These are phyloP conservation scores for Yamadazyma sp. DNA, from an alignment of 805 yeast genomes.

Conservation along the genomic window DNA sequence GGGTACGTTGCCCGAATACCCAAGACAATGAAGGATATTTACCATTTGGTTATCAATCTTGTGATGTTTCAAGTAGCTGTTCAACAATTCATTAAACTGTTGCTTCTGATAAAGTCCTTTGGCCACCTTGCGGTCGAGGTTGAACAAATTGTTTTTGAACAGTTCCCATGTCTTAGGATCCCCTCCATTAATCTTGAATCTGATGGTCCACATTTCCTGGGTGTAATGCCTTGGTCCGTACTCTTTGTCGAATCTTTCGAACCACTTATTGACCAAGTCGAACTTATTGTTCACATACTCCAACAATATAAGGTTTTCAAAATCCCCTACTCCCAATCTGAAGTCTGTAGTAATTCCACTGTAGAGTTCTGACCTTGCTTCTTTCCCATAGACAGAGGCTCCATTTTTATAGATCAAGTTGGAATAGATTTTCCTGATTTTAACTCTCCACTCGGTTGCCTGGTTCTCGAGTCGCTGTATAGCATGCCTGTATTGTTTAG, in stretches of 20 bases:
- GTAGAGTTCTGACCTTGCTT: slow-evolving; percentile 13
- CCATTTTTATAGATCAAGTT: slow-evolving; percentile 22
- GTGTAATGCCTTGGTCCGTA: slow-evolving; percentile 26
- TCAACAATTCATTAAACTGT: slow-evolving; percentile 4
- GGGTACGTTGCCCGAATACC: slow-evolving; percentile 22
- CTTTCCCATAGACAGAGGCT: slow-evolving; percentile 21
- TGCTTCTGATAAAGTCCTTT: slow-evolving; percentile 1
- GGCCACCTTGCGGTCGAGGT: slow-evolving; percentile 13
- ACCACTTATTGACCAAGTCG: slow-evolving; percentile 43
- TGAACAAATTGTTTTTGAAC: slow-evolving; percentile 18
- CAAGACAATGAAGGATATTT: slow-evolving; percentile 35
- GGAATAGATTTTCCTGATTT: slow-evolving; percentile 26
- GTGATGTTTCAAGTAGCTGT: slow-evolving; percentile 5
- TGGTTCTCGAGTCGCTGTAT: slow-evolving; percentile 12
- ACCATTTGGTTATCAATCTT: slow-evolving; percentile 22
- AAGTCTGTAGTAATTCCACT: slow-evolving; percentile 1
- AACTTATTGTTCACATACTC: slow-evolving; percentile 36
- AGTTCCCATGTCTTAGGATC: slow-evolving; percentile 31
- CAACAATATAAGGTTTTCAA: slow-evolving; percentile 37
- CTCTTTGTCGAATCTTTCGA: slow-evolving; percentile 30
- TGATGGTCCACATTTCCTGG: slow-evolving; percentile 34
- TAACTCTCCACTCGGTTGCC: slow-evolving; percentile 16
- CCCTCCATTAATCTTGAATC: slow-evolving; percentile 35
- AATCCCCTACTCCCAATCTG: slow-evolving; percentile 25
- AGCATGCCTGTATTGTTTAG: not conserved